Conservation (phyloP, 495 filamentous ascomycete genomes). For the Xylaria curta region DNA sequence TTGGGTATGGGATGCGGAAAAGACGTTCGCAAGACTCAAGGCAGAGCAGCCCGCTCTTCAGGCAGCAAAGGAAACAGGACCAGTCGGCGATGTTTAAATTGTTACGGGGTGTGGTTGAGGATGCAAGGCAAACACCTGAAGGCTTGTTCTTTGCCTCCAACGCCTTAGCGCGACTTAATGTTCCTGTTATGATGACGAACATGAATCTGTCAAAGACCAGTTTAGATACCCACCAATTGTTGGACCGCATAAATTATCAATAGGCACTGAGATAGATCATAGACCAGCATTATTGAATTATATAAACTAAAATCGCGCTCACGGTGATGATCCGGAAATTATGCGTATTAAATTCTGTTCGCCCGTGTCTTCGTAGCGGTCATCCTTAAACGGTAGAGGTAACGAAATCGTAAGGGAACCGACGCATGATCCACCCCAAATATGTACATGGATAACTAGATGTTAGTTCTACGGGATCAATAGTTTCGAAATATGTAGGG, state of each 20-base stretch:
- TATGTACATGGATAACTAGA: too few species aligned
- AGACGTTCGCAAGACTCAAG: constrained; percentile 66
- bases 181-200: not conserved
- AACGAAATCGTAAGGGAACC: too few species aligned
- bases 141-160: too few species aligned
- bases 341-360: not conserved
- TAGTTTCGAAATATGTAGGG: too few species aligned
- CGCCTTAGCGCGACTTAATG: not conserved
- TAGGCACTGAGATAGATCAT: not conserved
- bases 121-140: not conserved
- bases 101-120: not conserved
- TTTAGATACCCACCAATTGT: not conserved
- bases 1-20: constrained; percentile 71
- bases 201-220: not conserved
- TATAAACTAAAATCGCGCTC: not conserved
- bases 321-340: not conserved
- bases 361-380: too few species aligned
- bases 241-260: not conserved
- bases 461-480: too few species aligned
- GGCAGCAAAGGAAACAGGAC: constrained; percentile 6
- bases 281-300: not conserved
- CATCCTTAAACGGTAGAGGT: too few species aligned
- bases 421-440: too few species aligned
- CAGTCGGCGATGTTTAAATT: not conserved
- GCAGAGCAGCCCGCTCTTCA: constrained; percentile 50